Evolutionary conservation across 345 rosid species (phyloP).

Genomic region (Euphorbia pulcherrima): DNA sequence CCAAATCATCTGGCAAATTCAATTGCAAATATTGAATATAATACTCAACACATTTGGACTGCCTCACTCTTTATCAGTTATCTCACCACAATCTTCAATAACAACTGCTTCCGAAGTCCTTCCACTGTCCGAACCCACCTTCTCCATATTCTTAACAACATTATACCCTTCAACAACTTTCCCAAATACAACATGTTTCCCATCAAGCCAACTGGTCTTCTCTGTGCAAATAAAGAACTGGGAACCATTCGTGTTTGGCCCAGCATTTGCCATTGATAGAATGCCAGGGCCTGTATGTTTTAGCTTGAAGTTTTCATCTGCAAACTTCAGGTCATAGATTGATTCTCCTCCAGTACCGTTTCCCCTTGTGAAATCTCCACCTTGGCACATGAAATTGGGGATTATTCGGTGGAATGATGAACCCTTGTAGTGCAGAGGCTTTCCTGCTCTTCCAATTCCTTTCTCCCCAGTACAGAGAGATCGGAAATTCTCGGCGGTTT

Average conservation of each 20-base stretch:
- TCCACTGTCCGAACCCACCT: conserved; percentile 54
- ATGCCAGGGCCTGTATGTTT: conserved; percentile 68
- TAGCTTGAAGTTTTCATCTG: conserved; percentile 74
- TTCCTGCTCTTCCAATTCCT: conserved; percentile 56
- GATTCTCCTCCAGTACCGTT: conserved; percentile 93
- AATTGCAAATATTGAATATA: background rate
- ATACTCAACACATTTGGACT: background rate
- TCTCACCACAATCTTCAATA: conserved; percentile 70
- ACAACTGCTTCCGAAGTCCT: conserved; percentile 44
- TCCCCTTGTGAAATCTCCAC: conserved; percentile 76
- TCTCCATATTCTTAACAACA: conserved; percentile 69
- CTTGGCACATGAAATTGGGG: conserved; percentile 88
- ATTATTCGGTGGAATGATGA: conserved; percentile 79
- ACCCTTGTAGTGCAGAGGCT: conserved; percentile 72
- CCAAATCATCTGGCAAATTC: too few species aligned
- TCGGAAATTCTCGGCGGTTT: conserved; percentile 71
- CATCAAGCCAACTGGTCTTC: conserved; percentile 75
- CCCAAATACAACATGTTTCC: conserved; percentile 86
- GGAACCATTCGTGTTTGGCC: conserved; percentile 70
- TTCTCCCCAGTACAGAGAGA: conserved; percentile 84
- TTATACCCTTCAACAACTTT: conserved; percentile 74
- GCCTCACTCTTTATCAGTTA: conserved; percentile 36
- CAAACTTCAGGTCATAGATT: conserved; percentile 61
- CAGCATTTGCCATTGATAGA: conserved; percentile 80
- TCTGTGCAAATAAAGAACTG: conserved; percentile 88